Conservation (phyloP, 164 flowering plant genomes). For the Brasenia schreberi region DNA sequence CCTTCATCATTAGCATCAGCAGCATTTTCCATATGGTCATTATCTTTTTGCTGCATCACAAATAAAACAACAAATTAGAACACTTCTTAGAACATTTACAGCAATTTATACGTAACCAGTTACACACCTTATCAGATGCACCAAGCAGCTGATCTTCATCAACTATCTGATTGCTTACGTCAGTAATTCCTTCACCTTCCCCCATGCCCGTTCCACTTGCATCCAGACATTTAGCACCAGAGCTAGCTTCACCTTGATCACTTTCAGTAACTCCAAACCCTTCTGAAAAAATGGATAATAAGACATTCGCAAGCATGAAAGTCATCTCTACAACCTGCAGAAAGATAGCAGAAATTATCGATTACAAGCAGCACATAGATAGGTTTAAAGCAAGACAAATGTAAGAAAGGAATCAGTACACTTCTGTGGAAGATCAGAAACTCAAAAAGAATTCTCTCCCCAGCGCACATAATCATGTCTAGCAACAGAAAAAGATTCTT, state of each 20-base stretch:
- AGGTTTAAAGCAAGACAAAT: not conserved
- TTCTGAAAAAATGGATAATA: conserved; percentile 47
- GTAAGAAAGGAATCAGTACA: conserved; percentile 26
- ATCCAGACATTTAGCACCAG: conserved; percentile 29
- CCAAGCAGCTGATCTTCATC: conserved; percentile 95
- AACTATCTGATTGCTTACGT: conserved; percentile 80
- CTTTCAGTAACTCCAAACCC: conserved; percentile 57
- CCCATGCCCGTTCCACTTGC: conserved; percentile 94
- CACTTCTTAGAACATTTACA: not conserved
- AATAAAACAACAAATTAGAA: conserved; percentile 2
- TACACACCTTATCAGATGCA: conserved; percentile 44
- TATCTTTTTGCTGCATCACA: conserved; percentile 34
- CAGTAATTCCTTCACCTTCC: conserved; percentile 76
- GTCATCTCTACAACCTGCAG: conserved; percentile 60
- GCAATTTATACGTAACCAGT: not conserved
- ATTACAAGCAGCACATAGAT: not conserved
- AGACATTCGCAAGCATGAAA: conserved; percentile 44
- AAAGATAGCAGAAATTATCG: not conserved
- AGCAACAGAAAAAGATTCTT: conserved; percentile 22
- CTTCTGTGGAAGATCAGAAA: conserved; percentile 42
- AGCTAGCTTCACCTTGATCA: conserved; percentile 29
- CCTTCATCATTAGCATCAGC: conserved; percentile 63
- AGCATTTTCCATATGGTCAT: conserved; percentile 27
- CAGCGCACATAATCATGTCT: conserved; percentile 29
- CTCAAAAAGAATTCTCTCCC: conserved; percentile 54